Evolutionary conservation across 768 basidiomycete species (phyloP).

Genomic region (Amanita exitialis): DNA sequence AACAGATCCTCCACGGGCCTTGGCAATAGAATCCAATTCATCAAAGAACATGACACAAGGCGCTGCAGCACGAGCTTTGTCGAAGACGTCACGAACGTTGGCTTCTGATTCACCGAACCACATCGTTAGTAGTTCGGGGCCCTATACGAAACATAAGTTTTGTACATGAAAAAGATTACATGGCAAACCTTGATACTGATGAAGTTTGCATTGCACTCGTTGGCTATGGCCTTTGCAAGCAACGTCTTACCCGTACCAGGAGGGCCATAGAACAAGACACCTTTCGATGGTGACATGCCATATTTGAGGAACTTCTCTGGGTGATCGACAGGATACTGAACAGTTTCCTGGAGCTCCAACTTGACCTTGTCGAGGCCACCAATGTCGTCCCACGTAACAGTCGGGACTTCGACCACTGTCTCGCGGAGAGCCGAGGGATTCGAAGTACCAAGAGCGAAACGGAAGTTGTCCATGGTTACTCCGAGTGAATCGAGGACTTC

Average conservation of each 20-base stretch:
- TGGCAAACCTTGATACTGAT: constrained; percentile 85
- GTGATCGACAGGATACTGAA: constrained; percentile 99
- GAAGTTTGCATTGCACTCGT: constrained; percentile 99
- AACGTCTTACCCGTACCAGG: constrained; percentile 99
- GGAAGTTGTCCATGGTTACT: constrained; percentile 99
- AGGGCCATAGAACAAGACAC: constrained; percentile 99
- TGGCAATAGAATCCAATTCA: constrained; percentile 97
- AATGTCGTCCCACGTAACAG: constrained; percentile 97
- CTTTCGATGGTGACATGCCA: constrained; percentile 99
- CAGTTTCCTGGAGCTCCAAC: constrained; percentile 96
- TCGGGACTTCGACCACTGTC: constrained; percentile 98
- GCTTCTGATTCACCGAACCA: constrained; percentile 99
- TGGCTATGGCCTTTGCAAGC: constrained; percentile 97
- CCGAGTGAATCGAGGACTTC: constrained; percentile 98
- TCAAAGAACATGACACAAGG: constrained; percentile 99
- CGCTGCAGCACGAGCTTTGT: constrained; percentile 98
- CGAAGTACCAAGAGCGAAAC: constrained; percentile 93
- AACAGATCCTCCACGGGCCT: constrained; percentile 72
- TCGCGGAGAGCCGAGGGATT: constrained; percentile 98
- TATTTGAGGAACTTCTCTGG: constrained; percentile 99
- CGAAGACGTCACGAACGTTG: constrained; percentile 98
- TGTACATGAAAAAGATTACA: neutral
- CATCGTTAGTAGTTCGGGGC: constrained; percentile 97
- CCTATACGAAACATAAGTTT: constrained; percentile 30
- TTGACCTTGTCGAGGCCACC: constrained; percentile 99